Conservation (phyloP, 1,139 yeast genomes). For the Suhomyces ambrosiae region DNA sequence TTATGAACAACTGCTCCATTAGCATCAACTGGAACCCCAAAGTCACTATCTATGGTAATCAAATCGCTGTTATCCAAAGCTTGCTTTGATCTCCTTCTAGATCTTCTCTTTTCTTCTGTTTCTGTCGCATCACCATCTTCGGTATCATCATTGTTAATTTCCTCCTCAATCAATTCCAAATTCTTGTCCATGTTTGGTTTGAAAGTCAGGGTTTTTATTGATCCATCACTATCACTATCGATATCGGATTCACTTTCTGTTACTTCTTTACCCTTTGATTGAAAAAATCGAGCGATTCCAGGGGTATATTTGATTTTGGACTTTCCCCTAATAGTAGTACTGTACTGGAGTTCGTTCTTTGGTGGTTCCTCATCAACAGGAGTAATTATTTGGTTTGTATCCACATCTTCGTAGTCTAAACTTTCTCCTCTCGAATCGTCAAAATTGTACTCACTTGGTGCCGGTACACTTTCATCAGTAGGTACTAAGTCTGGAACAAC, state of each 20-base stretch:
- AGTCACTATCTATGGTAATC: constrained; percentile 37
- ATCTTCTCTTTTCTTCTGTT: constrained; percentile 14
- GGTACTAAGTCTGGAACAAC: not conserved
- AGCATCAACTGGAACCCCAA: constrained; percentile 31
- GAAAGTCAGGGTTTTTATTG: constrained; percentile 16
- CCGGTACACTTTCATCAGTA: not conserved
- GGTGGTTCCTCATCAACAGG: not conserved
- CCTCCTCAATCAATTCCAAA: constrained; percentile 26
- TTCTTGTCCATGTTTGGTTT: constrained; percentile 15
- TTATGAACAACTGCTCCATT: constrained; percentile 23
- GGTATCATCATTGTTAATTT: constrained; percentile 13
- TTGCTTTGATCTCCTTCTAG: constrained; percentile 3
- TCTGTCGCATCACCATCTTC: constrained; percentile 20
- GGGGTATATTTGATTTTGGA: constrained; percentile 9
- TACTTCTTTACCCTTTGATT: constrained; percentile 12
- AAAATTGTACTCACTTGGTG: constrained; percentile 1
- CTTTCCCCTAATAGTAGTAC: constrained; percentile 19
- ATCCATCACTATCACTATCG: constrained; percentile 26
- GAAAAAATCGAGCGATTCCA: constrained; percentile 26
- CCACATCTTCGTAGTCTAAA: constrained; percentile 4
- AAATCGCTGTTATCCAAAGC: constrained; percentile 19
- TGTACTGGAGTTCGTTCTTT: constrained; percentile 6
- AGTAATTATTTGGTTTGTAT: not conserved
- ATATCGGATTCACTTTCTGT: constrained; percentile 4
- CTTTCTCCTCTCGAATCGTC: constrained; percentile 6